phyloP scores from a whole-genome alignment of 257 asterid species.

The Solanum arcanum region DNA sequence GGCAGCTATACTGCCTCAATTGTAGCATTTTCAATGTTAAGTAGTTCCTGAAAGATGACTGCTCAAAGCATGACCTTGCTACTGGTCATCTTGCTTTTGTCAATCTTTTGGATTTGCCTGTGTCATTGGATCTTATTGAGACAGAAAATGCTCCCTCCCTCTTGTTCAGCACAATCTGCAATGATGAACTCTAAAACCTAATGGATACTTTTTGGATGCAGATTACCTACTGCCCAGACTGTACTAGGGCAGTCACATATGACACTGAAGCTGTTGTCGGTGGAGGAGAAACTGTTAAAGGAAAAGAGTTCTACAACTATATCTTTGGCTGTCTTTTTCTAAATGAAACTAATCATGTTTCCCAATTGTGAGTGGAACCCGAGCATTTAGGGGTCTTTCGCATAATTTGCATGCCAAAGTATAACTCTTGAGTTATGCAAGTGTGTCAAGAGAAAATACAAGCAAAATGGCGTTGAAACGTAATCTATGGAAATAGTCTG shows the following conservation, averaged over 20 bases:
- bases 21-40: not conserved
- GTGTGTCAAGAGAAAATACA: not conserved
- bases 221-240: conserved; percentile 97
- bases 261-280: conserved; percentile 48
- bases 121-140: not conserved
- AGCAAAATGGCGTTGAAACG: not conserved
- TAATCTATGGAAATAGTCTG: not conserved
- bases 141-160: not conserved
- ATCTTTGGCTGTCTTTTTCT: conserved; percentile 93
- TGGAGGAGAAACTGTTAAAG: conserved; percentile 41
- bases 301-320: conserved; percentile 58
- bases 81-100: not conserved
- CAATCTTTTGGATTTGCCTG: not conserved
- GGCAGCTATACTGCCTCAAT: not conserved
- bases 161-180: not conserved
- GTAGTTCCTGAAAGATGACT: not conserved
- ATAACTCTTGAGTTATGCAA: not conserved
- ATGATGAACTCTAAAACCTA: not conserved
- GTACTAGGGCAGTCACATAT: conserved; percentile 80
- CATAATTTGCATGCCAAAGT: not conserved
- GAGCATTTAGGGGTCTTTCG: not conserved
- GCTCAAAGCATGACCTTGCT: not conserved
- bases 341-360: conserved; percentile 63
- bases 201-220: conserved; percentile 8
- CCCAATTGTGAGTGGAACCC: conserved; percentile 29